Conservation (phyloP, 805 yeast genomes). For the Nakazawaea ambrosiae region DNA sequence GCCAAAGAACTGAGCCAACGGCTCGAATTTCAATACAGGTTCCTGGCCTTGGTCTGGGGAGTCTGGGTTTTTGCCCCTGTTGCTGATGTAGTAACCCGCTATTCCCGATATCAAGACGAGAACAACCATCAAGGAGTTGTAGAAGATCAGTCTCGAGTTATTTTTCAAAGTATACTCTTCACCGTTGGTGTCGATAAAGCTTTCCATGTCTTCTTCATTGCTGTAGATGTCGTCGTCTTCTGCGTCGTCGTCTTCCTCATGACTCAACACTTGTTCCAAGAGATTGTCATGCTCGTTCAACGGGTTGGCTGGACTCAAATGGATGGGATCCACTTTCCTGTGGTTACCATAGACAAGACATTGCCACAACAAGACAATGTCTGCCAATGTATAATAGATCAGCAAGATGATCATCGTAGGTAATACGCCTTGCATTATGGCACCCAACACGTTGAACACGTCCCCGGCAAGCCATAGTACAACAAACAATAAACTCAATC, state of each 20-base stretch:
- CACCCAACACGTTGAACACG: conserved; percentile 87
- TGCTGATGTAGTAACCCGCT: conserved; percentile 79
- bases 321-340: conserved; percentile 59
- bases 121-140: conserved; percentile 45
- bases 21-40: conserved; percentile 54
- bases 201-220: conserved; percentile 17
- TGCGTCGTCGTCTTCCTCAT: conserved; percentile 26
- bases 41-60: conserved; percentile 24
- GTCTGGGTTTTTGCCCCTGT: conserved; percentile 30
- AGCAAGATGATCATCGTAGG: conserved; percentile 95
- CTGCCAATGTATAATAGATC: conserved; percentile 88
- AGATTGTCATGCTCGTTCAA: conserved; percentile 53
- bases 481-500: conserved; percentile 79
- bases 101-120: conserved; percentile 73
- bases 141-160: conserved; percentile 17
- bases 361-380: conserved; percentile 75
- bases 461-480: conserved; percentile 92
- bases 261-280: conserved; percentile 52
- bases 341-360: conserved; percentile 69
- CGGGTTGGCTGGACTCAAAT: conserved; percentile 86
- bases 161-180: conserved; percentile 16
- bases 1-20: conserved; percentile 84
- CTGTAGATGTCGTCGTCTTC: conserved; percentile 22
- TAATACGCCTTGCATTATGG: conserved; percentile 79
- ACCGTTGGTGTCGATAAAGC: conserved; percentile 26